These are phyloP conservation scores for Colletotrichum lentis DNA, from an alignment of 2,329 filamentous ascomycete genomes.

Conservation along the genomic window DNA sequence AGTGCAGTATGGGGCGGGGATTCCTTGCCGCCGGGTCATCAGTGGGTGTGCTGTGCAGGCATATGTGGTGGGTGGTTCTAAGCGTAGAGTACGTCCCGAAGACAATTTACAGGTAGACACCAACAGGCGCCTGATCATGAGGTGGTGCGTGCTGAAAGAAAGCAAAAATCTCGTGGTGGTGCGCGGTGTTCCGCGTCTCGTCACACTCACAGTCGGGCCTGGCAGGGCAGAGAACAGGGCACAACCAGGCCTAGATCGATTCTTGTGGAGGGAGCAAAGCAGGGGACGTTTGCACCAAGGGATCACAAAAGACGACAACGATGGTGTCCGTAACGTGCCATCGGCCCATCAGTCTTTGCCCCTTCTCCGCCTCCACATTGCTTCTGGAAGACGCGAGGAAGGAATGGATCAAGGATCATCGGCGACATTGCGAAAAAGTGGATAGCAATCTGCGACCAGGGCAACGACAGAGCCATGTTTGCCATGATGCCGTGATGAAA, in stretches of 20 bases:
- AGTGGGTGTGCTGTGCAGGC: background rate
- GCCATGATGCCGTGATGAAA: slow-evolving; percentile 27
- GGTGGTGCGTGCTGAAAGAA: background rate
- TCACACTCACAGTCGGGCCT: background rate
- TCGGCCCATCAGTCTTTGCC: background rate
- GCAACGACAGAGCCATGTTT: slow-evolving; percentile 27
- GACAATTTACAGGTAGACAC: too few species aligned
- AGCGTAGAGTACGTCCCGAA: background rate
- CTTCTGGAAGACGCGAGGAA: slow-evolving; percentile 36
- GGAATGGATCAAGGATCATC: slow-evolving; percentile 29
- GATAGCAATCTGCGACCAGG: slow-evolving; percentile 28
- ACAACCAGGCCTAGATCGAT: background rate
- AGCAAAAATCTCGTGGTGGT: background rate
- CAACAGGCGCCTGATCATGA: too few species aligned
- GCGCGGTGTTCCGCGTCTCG: background rate
- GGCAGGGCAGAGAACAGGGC: slow-evolving; percentile 10
- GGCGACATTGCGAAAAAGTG: slow-evolving; percentile 34
- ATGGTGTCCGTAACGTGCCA: background rate
- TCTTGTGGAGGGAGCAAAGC: slow-evolving; percentile 20
- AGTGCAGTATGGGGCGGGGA: slow-evolving; percentile 8
- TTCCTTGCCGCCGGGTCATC: slow-evolving; percentile 1
- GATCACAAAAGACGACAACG: slow-evolving; percentile 14
- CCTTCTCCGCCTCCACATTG: slow-evolving; percentile 30
- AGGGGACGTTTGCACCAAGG: slow-evolving; percentile 10
- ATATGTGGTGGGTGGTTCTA: background rate